Percentiles rank a stretch among this genome's conserved stretches.
phyloP scores from a whole-genome alignment of 75 land plant genomes.

The Cryptomeria japonica region DNA sequence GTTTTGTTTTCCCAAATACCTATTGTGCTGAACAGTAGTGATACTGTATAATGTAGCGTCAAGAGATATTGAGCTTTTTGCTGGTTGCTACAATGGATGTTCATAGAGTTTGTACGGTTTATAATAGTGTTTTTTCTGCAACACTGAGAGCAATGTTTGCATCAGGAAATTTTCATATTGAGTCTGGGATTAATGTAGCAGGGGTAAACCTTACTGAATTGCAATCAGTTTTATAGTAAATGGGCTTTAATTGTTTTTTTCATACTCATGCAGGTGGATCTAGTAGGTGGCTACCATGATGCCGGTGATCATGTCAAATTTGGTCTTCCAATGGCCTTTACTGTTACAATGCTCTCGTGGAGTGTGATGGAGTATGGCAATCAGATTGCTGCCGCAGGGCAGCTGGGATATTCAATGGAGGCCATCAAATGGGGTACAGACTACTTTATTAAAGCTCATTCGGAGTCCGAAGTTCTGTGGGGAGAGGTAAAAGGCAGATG shows the following conservation, averaged over 20 bases:
- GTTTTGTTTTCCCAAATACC: background rate
- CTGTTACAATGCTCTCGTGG: constrained; percentile 91
- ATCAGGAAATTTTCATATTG: background rate
- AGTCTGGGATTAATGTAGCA: background rate
- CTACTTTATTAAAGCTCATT: constrained; percentile 90
- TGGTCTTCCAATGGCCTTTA: constrained; percentile 91
- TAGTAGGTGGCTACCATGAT: constrained; percentile 95
- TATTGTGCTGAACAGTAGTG: background rate
- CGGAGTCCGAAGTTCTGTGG: constrained; percentile 76
- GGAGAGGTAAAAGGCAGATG: constrained; percentile 50
- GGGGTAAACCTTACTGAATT: background rate
- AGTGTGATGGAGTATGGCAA: constrained; percentile 73
- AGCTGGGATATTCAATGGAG: constrained; percentile 58
- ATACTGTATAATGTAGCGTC: background rate
- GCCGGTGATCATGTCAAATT: constrained; percentile 96
- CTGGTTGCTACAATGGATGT: background rate
- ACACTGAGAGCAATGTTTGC: background rate
- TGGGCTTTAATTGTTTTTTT: background rate
- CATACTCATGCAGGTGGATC: constrained; percentile 63
- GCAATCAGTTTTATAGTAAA: background rate
- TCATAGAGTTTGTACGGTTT: background rate
- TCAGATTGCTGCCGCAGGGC: constrained; percentile 53
- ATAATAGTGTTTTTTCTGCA: background rate
- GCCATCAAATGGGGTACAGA: constrained; percentile 97
- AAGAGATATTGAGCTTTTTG: background rate